phyloP scores from a whole-genome alignment of 2,329 filamentous ascomycete species.

The Mycosphaerelloides madeirae region DNA sequence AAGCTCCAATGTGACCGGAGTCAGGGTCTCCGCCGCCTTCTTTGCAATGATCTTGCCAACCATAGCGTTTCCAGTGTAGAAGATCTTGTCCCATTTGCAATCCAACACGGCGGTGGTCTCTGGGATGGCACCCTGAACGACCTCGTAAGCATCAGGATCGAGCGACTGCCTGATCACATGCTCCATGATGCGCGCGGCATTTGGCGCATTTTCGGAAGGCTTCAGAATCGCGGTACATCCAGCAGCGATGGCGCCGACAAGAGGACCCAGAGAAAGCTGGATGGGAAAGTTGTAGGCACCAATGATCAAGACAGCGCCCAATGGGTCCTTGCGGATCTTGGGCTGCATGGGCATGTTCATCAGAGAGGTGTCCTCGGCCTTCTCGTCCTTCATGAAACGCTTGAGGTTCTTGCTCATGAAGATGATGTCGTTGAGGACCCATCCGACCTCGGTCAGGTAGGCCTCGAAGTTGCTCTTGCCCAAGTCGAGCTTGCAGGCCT shows the following conservation, averaged over 20 bases:
- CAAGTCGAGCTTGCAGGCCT: slow-evolving; percentile 73
- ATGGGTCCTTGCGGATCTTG: slow-evolving; percentile 77
- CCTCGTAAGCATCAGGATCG: slow-evolving; percentile 69
- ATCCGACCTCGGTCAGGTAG: slow-evolving; percentile 68
- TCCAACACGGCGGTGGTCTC: slow-evolving; percentile 79
- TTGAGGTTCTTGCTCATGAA: slow-evolving; percentile 73
- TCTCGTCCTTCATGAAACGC: slow-evolving; percentile 79
- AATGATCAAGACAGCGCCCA: slow-evolving; percentile 79
- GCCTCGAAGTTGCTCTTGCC: slow-evolving; percentile 74
- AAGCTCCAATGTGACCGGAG: slow-evolving; percentile 82
- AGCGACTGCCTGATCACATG: slow-evolving; percentile 71
- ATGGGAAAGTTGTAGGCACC: slow-evolving; percentile 91
- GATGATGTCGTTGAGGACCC: slow-evolving; percentile 75
- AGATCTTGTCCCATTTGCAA: slow-evolving; percentile 95
- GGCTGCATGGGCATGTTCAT: slow-evolving; percentile 66
- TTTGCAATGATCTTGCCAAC: slow-evolving; percentile 61
- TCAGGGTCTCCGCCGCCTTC: slow-evolving; percentile 55
- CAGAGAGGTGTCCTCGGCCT: slow-evolving; percentile 63
- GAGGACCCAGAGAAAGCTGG: slow-evolving; percentile 69
- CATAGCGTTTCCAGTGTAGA: slow-evolving; percentile 77
- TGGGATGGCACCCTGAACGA: slow-evolving; percentile 74
- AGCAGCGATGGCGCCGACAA: slow-evolving; percentile 85
- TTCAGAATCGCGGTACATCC: slow-evolving; percentile 89
- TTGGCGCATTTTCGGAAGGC: slow-evolving; percentile 77
- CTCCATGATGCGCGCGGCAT: slow-evolving; percentile 72